Evolutionary conservation across 2,329 filamentous ascomycete species (phyloP), one percentile per base, ranked within the genome.

Genomic region (Penicillium freii): DNA sequence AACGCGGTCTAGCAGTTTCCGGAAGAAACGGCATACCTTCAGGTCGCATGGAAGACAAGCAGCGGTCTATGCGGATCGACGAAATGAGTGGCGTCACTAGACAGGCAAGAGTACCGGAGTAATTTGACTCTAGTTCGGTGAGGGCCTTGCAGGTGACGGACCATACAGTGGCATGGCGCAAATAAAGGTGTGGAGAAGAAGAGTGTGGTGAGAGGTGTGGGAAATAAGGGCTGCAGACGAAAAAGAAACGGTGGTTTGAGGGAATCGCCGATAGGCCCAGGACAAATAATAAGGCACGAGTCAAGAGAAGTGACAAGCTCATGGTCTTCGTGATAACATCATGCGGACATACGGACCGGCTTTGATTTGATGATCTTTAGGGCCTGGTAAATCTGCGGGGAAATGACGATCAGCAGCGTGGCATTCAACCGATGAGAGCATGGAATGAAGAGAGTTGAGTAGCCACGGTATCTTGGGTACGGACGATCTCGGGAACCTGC

Each of bases 11-110:
- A 54, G 25, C 33, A 33, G 48, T 31, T 46, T 15, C 13, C 19
- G n/a, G 36, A 33, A 48, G 38, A 39, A 29, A 56, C 40, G 46
- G 34, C 42, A 56, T 51, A 34, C 8, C n/a, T 36, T 36, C 38
- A 45, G 31, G 58, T 64, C 47, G 57, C 48, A 65, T 65, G 56
- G 58, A 62, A 53, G 49, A 62, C 62, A 67, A 65, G 62, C 62
- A 56, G 63, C 61, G 62, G 62, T 58, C 59, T 58, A 62, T 61
- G 63, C 60, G 46, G 61, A 66, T 62, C 58, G 52, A 63, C 54
- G 13, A 44, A 29, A 19, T 40, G 9, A 27, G 54, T 57, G 56
- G 60, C 59, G 49, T 39, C 44, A 31, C 21, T 48, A 50, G 48
- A 47, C 11, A 50, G 48, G 44, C 11, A 40, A 56, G 19, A 46